These are phyloP conservation scores for Knufia fluminis DNA, from an alignment of 2,329 filamentous ascomycete genomes.

Conservation along the genomic window DNA sequence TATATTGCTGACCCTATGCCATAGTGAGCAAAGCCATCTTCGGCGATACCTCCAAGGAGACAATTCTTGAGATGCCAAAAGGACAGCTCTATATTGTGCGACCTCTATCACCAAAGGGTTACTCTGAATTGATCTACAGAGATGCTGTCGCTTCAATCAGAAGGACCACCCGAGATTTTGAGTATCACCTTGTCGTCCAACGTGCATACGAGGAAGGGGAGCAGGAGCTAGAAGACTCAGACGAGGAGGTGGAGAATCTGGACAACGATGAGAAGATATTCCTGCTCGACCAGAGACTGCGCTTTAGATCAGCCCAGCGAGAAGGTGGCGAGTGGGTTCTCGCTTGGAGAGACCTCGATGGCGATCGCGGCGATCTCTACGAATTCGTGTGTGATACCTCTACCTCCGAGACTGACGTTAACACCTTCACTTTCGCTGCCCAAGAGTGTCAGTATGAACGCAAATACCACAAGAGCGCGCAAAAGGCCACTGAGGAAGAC, in stretches of 20 bases:
- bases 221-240: slow-evolving; percentile 81
- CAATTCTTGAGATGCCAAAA: slow-evolving; percentile 86
- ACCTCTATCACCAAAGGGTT: slow-evolving; percentile 89
- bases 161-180: slow-evolving; percentile 85
- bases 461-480: slow-evolving; percentile 73
- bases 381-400: slow-evolving; percentile 89
- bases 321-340: slow-evolving; percentile 75
- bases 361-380: slow-evolving; percentile 89
- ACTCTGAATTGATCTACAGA: slow-evolving; percentile 97
- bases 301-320: slow-evolving; percentile 74
- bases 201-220: slow-evolving; percentile 96
- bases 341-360: slow-evolving; percentile 90
- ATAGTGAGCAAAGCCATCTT: slow-evolving; percentile 89
- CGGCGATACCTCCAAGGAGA: slow-evolving; percentile 78
- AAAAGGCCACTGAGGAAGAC: slow-evolving; percentile 72
- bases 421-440: slow-evolving; percentile 72
- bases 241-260: slow-evolving; percentile 66
- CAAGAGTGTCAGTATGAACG: slow-evolving; percentile 96
- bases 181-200: slow-evolving; percentile 95
- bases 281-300: slow-evolving; percentile 81
- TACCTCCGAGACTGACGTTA: slow-evolving; percentile 59
- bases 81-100: slow-evolving; percentile 96
- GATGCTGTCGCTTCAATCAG: slow-evolving; percentile 89
- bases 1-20: slow-evolving; percentile 11
- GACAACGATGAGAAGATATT: slow-evolving; percentile 98